These are phyloP conservation scores for Lachancea fermentati DNA, from an alignment of 805 yeast species.

Conservation along the genomic window DNA sequence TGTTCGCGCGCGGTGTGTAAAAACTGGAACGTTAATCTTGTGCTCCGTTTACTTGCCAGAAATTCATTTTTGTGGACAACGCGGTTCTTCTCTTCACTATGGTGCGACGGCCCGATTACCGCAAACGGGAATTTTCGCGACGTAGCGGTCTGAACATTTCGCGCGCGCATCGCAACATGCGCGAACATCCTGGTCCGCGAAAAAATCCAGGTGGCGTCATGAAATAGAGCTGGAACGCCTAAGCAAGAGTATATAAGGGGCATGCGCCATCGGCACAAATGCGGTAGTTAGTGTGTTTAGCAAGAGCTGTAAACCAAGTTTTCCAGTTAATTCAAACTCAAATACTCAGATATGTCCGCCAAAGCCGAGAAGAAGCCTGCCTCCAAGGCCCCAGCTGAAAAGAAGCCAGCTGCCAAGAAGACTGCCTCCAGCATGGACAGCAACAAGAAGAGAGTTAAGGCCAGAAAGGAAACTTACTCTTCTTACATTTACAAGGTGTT, in stretches of 20 bases:
- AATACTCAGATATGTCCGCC: conserved; percentile 12
- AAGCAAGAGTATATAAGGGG: conserved; percentile 2
- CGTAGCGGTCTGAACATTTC: conserved; percentile 12
- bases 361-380: conserved; percentile 45
- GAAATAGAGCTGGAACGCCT: not conserved
- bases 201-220: not conserved
- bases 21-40: conserved; percentile 23
- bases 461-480: conserved; percentile 97
- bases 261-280: not conserved
- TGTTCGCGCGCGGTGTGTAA: conserved; percentile 26
- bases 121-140: conserved; percentile 16
- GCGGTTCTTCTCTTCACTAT: conserved; percentile 18
- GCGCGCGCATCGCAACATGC: not conserved
- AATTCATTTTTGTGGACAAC: conserved; percentile 15
- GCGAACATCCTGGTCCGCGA: conserved; percentile 8
- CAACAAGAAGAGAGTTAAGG: conserved; percentile 86
- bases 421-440: conserved; percentile 74
- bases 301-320: conserved; percentile 1
- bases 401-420: conserved; percentile 91
- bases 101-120: conserved; percentile 21
- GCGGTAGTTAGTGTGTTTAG: not conserved
- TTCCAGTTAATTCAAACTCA: not conserved
- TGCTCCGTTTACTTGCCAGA: conserved; percentile 19
- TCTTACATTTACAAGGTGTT: conserved; percentile 97
- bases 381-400: conserved; percentile 96